Percentiles rank a stretch among this genome's conserved stretches.
phyloP scores from a whole-genome alignment of 2,329 filamentous ascomycete genomes.

The Penicillium vulpinum region DNA sequence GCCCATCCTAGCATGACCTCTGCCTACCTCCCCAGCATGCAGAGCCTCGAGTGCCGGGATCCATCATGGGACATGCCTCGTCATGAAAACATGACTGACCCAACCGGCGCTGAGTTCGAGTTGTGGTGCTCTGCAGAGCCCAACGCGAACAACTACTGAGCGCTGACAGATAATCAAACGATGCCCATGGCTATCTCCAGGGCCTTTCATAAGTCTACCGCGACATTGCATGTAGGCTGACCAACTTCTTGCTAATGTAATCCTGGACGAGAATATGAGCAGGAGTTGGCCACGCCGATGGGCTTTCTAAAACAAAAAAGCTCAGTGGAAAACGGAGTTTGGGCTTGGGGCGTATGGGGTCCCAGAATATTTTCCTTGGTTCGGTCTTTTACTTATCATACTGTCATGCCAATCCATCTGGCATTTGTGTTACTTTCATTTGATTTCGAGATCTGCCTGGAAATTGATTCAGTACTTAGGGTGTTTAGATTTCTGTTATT shows the following conservation, averaged over 20 bases:
- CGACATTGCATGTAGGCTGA: slow-evolving; percentile 6
- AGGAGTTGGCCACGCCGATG: slow-evolving; percentile 10
- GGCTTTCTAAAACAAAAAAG: slow-evolving; percentile 10
- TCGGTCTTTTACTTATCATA: background rate
- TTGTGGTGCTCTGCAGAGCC: slow-evolving; percentile 8
- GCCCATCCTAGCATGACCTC: background rate
- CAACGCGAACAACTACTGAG: slow-evolving; percentile 5
- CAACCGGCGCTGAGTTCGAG: slow-evolving; percentile 7
- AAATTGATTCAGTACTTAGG: background rate
- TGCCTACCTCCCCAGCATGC: slow-evolving; percentile 11
- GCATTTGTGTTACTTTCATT: background rate
- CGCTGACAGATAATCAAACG: background rate
- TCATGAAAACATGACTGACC: slow-evolving; percentile 5
- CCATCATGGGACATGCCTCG: slow-evolving; percentile 12
- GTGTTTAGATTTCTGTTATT: slow-evolving; percentile 15
- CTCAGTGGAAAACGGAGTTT: slow-evolving; percentile 3
- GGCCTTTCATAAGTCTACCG: background rate
- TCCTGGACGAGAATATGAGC: background rate
- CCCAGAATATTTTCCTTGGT: background rate
- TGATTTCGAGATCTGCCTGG: background rate
- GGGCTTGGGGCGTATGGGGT: background rate
- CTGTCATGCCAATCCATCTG: background rate
- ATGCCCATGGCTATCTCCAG: background rate
- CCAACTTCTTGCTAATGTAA: background rate
- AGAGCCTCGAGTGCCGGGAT: slow-evolving; percentile 7